Evolutionary conservation across 306 rosid genomes (phyloP).

Genomic region (Malus domestica): DNA sequence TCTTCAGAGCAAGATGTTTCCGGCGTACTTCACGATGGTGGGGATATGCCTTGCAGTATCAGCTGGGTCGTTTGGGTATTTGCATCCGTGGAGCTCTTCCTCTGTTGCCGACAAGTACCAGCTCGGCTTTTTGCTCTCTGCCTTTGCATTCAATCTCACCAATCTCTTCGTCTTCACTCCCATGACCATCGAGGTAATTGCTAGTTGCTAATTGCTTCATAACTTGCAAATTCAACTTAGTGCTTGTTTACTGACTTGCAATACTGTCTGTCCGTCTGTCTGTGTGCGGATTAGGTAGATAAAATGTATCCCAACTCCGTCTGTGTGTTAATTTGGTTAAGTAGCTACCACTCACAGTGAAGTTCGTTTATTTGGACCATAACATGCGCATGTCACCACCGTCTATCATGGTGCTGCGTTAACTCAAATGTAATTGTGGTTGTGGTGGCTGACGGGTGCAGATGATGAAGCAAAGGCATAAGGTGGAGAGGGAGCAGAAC

Average conservation of each 20-base stretch:
- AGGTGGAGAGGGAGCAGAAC: conserved; percentile 76
- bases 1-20: conserved; percentile 98
- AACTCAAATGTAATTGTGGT: conserved; percentile 8
- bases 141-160: conserved; percentile 74
- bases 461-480: conserved; percentile 97
- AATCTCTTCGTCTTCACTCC: conserved; percentile 88
- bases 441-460: conserved; percentile 19
- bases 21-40: conserved; percentile 83
- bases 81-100: conserved; percentile 89
- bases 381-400: not conserved
- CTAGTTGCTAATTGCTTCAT: not conserved
- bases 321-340: not conserved
- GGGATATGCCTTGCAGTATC: conserved; percentile 63
- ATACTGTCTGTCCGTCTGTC: too few species aligned
- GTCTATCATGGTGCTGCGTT: not conserved
- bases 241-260: not conserved
- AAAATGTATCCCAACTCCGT: not conserved
- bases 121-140: conserved; percentile 83
- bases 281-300: not conserved
- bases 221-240: not conserved
- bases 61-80: conserved; percentile 73
- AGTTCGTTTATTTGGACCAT: not conserved
- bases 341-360: not conserved
- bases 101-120: conserved; percentile 71
- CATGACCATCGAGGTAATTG: conserved; percentile 86